Evolutionary conservation across 2,329 filamentous ascomycete genomes (phyloP), one percentile per base, ranked within the genome.

Genomic region (Stylonectria norvegica): DNA sequence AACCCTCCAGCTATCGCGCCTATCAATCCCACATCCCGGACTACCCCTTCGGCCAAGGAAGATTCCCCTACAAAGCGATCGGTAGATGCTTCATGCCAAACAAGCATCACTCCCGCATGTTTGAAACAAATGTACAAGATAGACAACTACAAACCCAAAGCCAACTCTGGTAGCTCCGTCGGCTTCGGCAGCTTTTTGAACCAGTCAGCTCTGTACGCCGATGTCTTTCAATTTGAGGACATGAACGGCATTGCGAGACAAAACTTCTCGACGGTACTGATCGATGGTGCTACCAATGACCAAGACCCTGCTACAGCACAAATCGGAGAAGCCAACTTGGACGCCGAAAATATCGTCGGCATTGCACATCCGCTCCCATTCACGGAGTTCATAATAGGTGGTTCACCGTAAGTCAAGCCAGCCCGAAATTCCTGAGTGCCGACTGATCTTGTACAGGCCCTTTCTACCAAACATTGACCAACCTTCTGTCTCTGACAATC

Each of bases 111-210:
- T 1, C 46, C 46, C 0, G 42, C 45, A 8, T 49, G 46, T 7
- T 19, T 49, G 12, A 49, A 49, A 37, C 46, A 49, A n/a, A 29
- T 49, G 37, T 49, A 49, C 37, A 49, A 48, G 18, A 32, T 49
- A 2, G 41, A 40, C 1, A 44, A 49, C 23, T 49, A 49, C n/a
- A 38, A 36, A 1, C 41, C 46, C 1, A n/a, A 49, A 14, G 30
- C 34, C 12, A 5, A 45, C 0, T 48, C 46, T 14, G 45, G 46
- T 36, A 49, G 46, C 3, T 41, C 42, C 6, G 36, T 49, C 5
- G 46, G 45, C 7, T 49, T 49, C 34, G 45, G 41, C 14, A 49
- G 46, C 4, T 49, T 49, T 11, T 41, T 49, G 3, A 34, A 34
- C 23, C 15, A 48, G n/a, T 38, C 46, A 9, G 45, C 46, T 9